Conservation (phyloP, 495 filamentous ascomycete genomes). For the Choiromyces venosus region DNA sequence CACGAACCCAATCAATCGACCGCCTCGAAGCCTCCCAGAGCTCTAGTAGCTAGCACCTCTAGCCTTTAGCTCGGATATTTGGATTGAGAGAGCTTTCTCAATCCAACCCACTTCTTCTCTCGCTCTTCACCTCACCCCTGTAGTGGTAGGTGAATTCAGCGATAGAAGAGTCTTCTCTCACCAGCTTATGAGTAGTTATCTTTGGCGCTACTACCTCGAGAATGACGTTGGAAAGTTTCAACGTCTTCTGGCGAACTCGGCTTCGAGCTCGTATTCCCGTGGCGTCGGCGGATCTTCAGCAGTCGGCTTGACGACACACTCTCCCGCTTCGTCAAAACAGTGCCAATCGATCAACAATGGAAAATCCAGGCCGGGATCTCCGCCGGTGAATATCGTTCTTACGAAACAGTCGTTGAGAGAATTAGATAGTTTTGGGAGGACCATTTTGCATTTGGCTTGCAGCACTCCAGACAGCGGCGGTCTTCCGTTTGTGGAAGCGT, state of each 20-base stretch:
- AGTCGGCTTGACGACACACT: conserved; percentile 30
- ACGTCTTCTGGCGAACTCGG: conserved; percentile 63
- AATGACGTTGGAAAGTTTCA: conserved; percentile 91
- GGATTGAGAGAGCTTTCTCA: conserved; percentile 33
- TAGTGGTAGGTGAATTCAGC: conserved; percentile 33
- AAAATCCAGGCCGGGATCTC: conserved; percentile 17
- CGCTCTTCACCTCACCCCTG: conserved; percentile 22
- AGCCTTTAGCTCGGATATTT: background rate
- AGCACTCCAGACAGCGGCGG: conserved; percentile 54
- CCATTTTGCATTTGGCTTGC: conserved; percentile 78
- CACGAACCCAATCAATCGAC: background rate
- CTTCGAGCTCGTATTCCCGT: conserved; percentile 49
- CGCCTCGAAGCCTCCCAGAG: background rate
- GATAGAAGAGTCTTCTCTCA: conserved; percentile 25
- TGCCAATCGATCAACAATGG: conserved; percentile 30
- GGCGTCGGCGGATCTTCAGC: conserved; percentile 40
- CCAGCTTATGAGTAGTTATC: conserved; percentile 85
- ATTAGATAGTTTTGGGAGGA: conserved; percentile 74
- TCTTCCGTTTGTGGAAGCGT: conserved; percentile 63
- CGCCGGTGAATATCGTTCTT: conserved; percentile 16
- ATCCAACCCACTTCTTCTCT: conserved; percentile 24
- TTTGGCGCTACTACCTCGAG: conserved; percentile 93
- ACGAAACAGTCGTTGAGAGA: conserved; percentile 53
- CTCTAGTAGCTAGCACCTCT: conserved; percentile 5
- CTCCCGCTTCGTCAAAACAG: conserved; percentile 40